These are phyloP conservation scores for Camellia oleifera DNA, from an alignment of 179 eudicot species.

Conservation along the genomic window DNA sequence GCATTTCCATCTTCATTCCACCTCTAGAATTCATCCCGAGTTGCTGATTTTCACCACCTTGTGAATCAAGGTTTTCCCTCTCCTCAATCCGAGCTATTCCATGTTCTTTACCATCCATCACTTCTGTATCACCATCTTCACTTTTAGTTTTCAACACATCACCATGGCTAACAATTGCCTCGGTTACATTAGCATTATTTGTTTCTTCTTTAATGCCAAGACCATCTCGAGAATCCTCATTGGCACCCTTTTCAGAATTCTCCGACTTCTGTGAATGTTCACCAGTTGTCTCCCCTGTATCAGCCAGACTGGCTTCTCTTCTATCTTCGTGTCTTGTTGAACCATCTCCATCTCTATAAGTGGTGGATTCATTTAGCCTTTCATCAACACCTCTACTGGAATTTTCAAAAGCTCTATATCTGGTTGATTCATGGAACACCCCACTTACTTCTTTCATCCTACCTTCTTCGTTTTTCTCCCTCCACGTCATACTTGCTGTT, in stretches of 20 bases:
- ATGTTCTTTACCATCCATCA: constrained; percentile 9
- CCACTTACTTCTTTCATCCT: neutral
- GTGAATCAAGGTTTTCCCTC: constrained; percentile 5
- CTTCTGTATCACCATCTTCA: neutral
- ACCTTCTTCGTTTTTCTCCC: neutral
- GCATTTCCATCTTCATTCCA: constrained; percentile 18
- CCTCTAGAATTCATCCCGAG: constrained; percentile 4
- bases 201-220: neutral
- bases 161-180: neutral
- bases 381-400: neutral
- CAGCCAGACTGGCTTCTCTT: constrained; percentile 4
- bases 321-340: constrained; percentile 3
- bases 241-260: neutral
- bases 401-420: neutral
- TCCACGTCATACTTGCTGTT: neutral
- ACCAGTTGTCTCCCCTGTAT: neutral
- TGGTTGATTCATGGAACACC: neutral
- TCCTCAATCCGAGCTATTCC: neutral
- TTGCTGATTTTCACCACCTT: constrained; percentile 4
- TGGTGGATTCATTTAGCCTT: constrained; percentile 12
- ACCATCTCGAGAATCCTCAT: neutral
- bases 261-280: constrained; percentile 7
- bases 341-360: constrained; percentile 5
- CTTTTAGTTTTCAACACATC: neutral
- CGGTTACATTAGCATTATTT: neutral